Percentiles rank a stretch among this genome's conserved stretches.
Evolutionary conservation across 192 early-diverging fungal species (phyloP).

Genomic region (Linnemannia hyalina): DNA sequence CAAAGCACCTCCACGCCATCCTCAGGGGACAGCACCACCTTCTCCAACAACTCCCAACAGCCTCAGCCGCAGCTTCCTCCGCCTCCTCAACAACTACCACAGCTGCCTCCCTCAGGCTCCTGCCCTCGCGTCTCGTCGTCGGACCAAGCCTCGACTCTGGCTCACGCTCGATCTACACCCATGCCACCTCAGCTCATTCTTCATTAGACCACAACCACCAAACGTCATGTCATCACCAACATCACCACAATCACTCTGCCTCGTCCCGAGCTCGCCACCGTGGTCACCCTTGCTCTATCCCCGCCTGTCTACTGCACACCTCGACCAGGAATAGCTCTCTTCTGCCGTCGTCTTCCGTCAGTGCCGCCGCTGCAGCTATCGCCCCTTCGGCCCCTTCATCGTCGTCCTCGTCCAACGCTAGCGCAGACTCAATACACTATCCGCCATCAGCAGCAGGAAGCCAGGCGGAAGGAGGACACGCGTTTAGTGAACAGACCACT

Average conservation of each 20-base stretch:
- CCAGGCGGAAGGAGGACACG: constrained; percentile 17
- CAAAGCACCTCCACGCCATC: constrained; percentile 42
- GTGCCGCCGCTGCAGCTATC: background rate
- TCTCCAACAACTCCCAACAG: constrained; percentile 31
- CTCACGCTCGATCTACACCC: constrained; percentile 36
- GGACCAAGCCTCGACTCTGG: constrained; percentile 19
- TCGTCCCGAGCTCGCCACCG: constrained; percentile 23
- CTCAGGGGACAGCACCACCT: constrained; percentile 41
- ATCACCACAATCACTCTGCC: background rate
- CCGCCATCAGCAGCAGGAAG: background rate
- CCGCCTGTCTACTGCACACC: constrained; percentile 31
- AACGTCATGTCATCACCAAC: constrained; percentile 18
- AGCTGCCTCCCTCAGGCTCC: constrained; percentile 21
- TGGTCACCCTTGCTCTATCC: background rate
- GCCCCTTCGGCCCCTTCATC: constrained; percentile 14
- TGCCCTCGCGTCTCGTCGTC: constrained; percentile 24
- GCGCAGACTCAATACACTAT: constrained; percentile 6
- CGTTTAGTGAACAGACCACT: constrained; percentile 25
- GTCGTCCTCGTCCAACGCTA: constrained; percentile 11
- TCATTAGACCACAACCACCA: constrained; percentile 23
- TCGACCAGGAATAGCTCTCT: constrained; percentile 17
- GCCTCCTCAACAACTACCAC: background rate
- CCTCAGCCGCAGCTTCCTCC: constrained; percentile 3
- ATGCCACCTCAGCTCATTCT: constrained; percentile 6
- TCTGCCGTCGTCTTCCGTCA: background rate